Evolutionary conservation across 768 basidiomycete species (phyloP), one percentile per base, ranked within the genome.

Genomic region (Naganishia friedmannii): DNA sequence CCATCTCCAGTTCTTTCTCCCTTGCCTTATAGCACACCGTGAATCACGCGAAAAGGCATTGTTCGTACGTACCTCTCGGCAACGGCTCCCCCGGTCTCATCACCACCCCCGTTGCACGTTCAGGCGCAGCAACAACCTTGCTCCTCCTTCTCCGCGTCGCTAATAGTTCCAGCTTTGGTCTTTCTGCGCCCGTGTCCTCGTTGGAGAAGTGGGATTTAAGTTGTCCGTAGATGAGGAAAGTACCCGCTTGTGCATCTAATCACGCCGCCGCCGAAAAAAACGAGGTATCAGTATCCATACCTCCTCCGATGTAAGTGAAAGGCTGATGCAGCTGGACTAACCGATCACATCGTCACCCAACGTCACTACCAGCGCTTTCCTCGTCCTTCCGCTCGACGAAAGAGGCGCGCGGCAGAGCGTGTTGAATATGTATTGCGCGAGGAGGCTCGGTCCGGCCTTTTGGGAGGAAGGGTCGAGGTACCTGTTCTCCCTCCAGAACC

Each of bases 191-290:
- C 6, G 1, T 29, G n/a, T 21, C 48, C n/a, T 23, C 48, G 48
- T 12, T 3, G 23, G 23, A 9, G 21, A 26, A 17, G 42, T 29
- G 39, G n/a, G 56, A 6, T 54, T 77, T 68, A 23, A 67, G 57
- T 58, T 79, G 79, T 1, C 79, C 79, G 63, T 77, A 80, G 1
- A 80, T 70, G 19, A 80, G 53, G 51, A 80, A 70, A 8, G 72
- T 77, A 13, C 77, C 94, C 79, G 75, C 94, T 92, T 73, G 92
- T 5, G 93, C 88, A 91, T 93, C 90, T 93, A 37, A 5, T 37
- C 12, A 76, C 67, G 71, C 28, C 60, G 19, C 7, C 42, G 42
- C 9, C 42, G 2, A 15, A 42, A 42, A 42, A 42, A 42, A 42
- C 7, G 2, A 8, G 9, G 42, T 42, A 42, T 42, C 42, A 42